Evolutionary conservation across 2,329 filamentous ascomycete genomes (phyloP), one percentile per base, ranked within the genome.

Genomic region (Sclerotinia minor): DNA sequence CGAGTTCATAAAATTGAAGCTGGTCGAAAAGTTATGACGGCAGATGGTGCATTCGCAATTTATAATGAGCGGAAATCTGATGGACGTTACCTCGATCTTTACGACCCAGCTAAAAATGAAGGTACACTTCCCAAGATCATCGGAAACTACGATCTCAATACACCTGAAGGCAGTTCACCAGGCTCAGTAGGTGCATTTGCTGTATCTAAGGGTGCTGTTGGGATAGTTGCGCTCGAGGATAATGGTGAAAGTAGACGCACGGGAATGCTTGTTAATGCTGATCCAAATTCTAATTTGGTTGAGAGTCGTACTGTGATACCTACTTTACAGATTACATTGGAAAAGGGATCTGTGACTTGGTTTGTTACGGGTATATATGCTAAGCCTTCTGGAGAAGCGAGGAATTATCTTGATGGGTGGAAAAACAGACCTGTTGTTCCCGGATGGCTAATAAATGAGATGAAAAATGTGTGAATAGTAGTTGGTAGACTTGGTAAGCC

Each of bases 211-310:
- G 88, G 81, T 67, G 85, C 78, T 71, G 85, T 83, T 69, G 85
- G 79, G 75, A 90, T 84, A 81, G 85, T 72, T 76, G 88, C 78
- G 71, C 79, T 83, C 67, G 81, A 77, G 73, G 0, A 72, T 75
- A 35, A 75, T 73, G 29, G 21, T 38, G 21, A 38, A 57, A 77
- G n/a, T 73, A 69, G 5, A 71, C 75, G 65, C 77, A 73, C 54
- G 65, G 90, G 90, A 3, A 87, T 84, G 75, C 81, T 92, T 35
- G 86, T 93, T 59, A 87, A 92, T 68, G 89, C 90, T 15, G 91
- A 94, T 76, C 90, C 91, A 8, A 93, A 94, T 79, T 90, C 88
- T 59, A 94, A 94, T 78, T 79, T 94, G 45, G 82, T 92, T 2
- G 88, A 92, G 79, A 87, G 87, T 68, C 81, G 91, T 68, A 92